Evolutionary conservation across 2,329 filamentous ascomycete species (phyloP), one percentile per base, ranked within the genome.

Genomic region (Penicillium occitanis): DNA sequence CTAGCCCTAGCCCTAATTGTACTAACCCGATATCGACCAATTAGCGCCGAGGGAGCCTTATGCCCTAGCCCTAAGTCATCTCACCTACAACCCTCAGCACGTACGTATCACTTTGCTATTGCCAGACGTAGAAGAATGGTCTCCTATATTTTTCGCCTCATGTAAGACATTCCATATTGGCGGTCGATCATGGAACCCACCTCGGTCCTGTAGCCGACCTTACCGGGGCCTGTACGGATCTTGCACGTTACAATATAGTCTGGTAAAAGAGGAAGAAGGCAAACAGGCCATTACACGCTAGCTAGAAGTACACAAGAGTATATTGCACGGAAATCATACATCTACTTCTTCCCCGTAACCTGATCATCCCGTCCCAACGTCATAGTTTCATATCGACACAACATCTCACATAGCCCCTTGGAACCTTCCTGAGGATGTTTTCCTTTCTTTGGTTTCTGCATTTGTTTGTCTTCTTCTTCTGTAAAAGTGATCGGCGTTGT

Each of bases 321-420:
- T 14, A 17, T 51, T 11, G 10, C 48, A 17, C 33, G 11, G 14
- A 33, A 57, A 13, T 22, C 30, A 22, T 53, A 14, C 22, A 14
- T 37, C 48, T 40, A 28, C 48, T 44, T 59, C 19, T 55, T 61
- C 35, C 55, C 48, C 8, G 37, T 50, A 4, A 46, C 40, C 19
- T 59, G 42, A n/a, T 63, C 64, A 51, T 78, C 75, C 51, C 76
- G 77, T 2, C 77, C 77, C 59, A 78, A 57, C 66, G 76, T 78
- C 64, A 79, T 67, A 65, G 73, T 76, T 64, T 79, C 77, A 64
- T 78, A 79, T 2, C 72, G 72, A 67, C 77, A 76, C 46, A 79
- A 69, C 77, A 79, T 79, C 28, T 78, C 76, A 17, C 71, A 76
- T 1, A 79, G 68, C 7, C 71, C 69, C 40, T 14, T 44, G 8